Base-by-base conservation (phyloP, 768 basidiomycete species). In the Kwoniella dejecticola region DNA sequence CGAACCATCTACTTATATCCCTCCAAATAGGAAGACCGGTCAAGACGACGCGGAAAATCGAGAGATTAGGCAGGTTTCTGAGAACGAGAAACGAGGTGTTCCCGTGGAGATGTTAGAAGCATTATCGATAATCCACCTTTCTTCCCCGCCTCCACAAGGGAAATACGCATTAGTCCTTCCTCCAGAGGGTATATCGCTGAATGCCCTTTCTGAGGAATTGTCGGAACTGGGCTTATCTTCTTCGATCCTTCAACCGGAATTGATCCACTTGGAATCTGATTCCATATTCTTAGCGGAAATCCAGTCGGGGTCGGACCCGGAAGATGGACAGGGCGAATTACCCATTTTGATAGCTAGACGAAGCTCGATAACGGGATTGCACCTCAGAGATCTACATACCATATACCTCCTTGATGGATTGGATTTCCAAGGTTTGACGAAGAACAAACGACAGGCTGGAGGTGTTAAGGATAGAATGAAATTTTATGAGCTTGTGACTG, bases 381-480 rank as follows among this genome's bases (percentile, higher is more conserved):
- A 66, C 24, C 50, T 66, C 0, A 17, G 41, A 2, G 47, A 52
- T 7, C 24, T 66, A n/a, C 56, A 57, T 40, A 66, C 60, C 26
- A 48, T 66, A 27, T 66, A 66, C 26, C 60, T 66, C 1, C 38
- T 66, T 3, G 46, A 40, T 24, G 64, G 64, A 31, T 50, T 66
- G n/a, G 60, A 66, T 41, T 21, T 46, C 6, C 44, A 26, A 4
- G 49, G 49, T 4, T 30, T 66, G 27, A 47, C 60, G 10, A 38
- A 45, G 26, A 48, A 42, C 10, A 54, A 66, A 46, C 19, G 45
- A 12, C 50, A 45, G 23, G 33, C 49, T 15, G 52, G 50, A n/a
- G 60, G 64, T 12, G 40, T 57, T 4, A 27, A 29, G 8, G 56
- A 62, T 17, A 42, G 56, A 15, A n/a, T 48, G 13, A 26, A 40